A percentile compares a stretch with the other conserved stretches of the same genome.
Conservation (phyloP, 2,329 filamentous ascomycete species). For the Verticillium nonalfalfae region DNA sequence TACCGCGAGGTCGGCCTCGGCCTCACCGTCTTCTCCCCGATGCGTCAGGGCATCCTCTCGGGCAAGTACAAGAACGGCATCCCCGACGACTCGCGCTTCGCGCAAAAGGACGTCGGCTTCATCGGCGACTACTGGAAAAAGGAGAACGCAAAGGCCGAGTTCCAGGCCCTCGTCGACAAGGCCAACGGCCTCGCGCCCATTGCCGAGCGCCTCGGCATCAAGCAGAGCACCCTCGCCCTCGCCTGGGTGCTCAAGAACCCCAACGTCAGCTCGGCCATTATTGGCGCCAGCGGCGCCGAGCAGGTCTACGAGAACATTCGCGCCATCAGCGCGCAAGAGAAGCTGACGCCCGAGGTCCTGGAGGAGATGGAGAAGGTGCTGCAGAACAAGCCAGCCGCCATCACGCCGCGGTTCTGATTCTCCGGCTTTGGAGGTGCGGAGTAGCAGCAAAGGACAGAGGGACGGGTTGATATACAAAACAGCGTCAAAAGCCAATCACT, state of each 20-base stretch:
- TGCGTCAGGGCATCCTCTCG: conserved; percentile 52
- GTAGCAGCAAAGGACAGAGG: background rate
- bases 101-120: conserved; percentile 46
- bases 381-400: conserved; percentile 48
- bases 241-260: conserved; percentile 59
- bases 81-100: conserved; percentile 52
- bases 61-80: conserved; percentile 63
- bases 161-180: conserved; percentile 50
- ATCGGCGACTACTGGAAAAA: conserved; percentile 46
- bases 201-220: conserved; percentile 57
- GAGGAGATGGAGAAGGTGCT: conserved; percentile 53
- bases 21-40: conserved; percentile 56
- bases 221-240: conserved; percentile 48
- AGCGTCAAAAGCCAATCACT: background rate
- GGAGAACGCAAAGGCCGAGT: conserved; percentile 40
- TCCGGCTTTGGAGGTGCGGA: background rate
- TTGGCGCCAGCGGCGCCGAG: conserved; percentile 49
- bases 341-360: conserved; percentile 53
- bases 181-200: conserved; percentile 55
- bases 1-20: conserved; percentile 55
- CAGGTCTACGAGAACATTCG: conserved; percentile 56
- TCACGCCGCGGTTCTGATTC: conserved; percentile 24
- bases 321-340: conserved; percentile 44
- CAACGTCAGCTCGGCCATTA: conserved; percentile 55
- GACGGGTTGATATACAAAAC: background rate